Evolutionary conservation across 2,329 filamentous ascomycete species (phyloP).

Genomic region (Fusarium buxicola): DNA sequence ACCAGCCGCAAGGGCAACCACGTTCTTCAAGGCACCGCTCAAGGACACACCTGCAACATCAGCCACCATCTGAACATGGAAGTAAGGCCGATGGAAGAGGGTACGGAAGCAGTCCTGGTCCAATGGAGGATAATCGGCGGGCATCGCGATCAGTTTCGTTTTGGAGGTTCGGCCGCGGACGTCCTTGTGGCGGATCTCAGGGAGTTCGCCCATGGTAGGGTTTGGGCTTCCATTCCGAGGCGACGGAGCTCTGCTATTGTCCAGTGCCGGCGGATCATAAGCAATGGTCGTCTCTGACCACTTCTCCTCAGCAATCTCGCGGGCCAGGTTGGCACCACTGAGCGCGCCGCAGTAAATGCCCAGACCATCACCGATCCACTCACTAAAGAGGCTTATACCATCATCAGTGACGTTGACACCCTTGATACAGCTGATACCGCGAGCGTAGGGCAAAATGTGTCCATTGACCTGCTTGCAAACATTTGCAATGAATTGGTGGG

Average conservation of each 20-base stretch:
- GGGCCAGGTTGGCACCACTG: conserved; percentile 95
- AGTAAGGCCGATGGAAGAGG: conserved; percentile 96
- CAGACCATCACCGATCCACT: conserved; percentile 90
- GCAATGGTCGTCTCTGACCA: conserved; percentile 98
- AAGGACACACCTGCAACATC: conserved; percentile 98
- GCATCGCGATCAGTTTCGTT: conserved; percentile 79
- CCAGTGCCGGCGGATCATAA: conserved; percentile 91
- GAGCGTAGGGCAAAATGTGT: conserved; percentile 89
- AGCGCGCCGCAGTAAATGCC: conserved; percentile 97
- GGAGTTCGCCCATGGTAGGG: conserved; percentile 64
- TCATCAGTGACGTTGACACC: conserved; percentile 92
- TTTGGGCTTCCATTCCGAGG: conserved; percentile 61
- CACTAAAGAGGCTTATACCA: conserved; percentile 89
- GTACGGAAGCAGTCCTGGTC: conserved; percentile 85
- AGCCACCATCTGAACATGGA: conserved; percentile 92
- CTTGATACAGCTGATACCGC: conserved; percentile 98
- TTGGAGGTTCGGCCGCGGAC: conserved; percentile 74
- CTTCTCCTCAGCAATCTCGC: conserved; percentile 93
- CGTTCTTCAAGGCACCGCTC: conserved; percentile 94
- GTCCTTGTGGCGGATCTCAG: conserved; percentile 74
- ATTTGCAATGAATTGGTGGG: conserved; percentile 93
- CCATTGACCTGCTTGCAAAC: conserved; percentile 87
- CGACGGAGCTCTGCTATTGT: conserved; percentile 77
- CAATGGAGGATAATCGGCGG: conserved; percentile 84
- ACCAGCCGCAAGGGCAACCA: conserved; percentile 92